Evolutionary conservation across 768 basidiomycete genomes (phyloP), one percentile per base, ranked within the genome.

Genomic region (Psilocybe azurescens): DNA sequence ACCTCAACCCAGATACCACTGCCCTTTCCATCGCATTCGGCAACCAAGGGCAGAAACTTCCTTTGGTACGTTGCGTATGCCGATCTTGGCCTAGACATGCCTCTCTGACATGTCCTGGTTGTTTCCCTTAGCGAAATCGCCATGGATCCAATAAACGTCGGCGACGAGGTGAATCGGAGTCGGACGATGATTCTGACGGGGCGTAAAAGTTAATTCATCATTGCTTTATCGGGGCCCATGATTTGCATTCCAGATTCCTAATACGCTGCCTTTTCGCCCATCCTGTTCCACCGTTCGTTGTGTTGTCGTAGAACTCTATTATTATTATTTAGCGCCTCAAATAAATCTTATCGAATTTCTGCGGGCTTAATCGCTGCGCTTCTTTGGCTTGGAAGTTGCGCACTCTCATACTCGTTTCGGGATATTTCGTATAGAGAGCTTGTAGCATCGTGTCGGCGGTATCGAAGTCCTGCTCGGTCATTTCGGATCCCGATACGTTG

Each of bases 41-140:
- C 48, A 94, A 91, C 72, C 93, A 95, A 82, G 93, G 93, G 32
- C 91, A 94, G 79, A 94, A 94, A 74, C 80, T 95, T 60, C 93
- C 93, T 53, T 74, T 94, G 83, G 93, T 94, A 74, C 73, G 87
- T 65, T 48, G 46, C 56, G 56, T 57, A 48, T 39, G 41, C 72
- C 65, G 67, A 66, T 56, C 58, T 51, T 59, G 60, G 58, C 70
- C 67, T 60, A 49, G 70, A 56, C 61, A 38, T 2, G 56, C 59
- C 24, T 30, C 58, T 46, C 66, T 72, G 58, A 66, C 60, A 44
- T 59, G 56, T 44, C 49, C 56, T 41, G 41, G 63, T 44, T 8
- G 5, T 36, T 61, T 58, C 41, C 59, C 55, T 46, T 64, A 93
- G 93, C 90, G 92, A 65, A 93, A 93, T 74, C 88, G 93, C 60